Evolutionary conservation across 2,329 filamentous ascomycete genomes (phyloP).

Genomic region (Seiridium cupressi): DNA sequence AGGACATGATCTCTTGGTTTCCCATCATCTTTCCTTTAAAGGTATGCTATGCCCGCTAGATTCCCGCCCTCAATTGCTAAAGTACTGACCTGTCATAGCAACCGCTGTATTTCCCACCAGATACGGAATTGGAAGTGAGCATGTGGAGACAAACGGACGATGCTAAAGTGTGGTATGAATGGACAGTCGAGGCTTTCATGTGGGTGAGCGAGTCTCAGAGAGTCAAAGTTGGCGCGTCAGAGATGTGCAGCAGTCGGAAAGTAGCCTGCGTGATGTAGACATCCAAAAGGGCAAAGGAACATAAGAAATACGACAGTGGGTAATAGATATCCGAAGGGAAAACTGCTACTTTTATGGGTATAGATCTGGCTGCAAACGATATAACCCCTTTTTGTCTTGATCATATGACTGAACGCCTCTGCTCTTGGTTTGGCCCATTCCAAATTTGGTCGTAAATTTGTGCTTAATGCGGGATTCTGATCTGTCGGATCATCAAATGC

Average conservation of each 20-base stretch:
- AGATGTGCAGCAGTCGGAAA: conserved; percentile 67
- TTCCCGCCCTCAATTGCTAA: not conserved
- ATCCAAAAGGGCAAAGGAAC: too few relatives aligned
- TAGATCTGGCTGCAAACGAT: not conserved
- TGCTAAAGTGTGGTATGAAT: conserved; percentile 97
- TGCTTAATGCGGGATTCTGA: not conserved
- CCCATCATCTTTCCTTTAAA: conserved; percentile 97
- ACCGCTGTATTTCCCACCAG: conserved; percentile 81
- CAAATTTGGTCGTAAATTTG: not conserved
- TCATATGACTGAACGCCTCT: conserved; percentile 5
- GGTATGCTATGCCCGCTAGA: conserved; percentile 47
- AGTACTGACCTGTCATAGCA: conserved; percentile 48
- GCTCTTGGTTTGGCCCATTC: not conserved
- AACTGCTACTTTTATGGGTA: not conserved
- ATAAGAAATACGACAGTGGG: too few relatives aligned
- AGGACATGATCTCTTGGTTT: conserved; percentile 99
- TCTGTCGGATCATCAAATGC: not conserved
- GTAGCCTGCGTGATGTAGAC: conserved; percentile 68
- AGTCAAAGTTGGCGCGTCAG: conserved; percentile 65
- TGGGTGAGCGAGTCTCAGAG: conserved; percentile 59
- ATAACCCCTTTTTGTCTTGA: not conserved
- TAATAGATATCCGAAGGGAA: too few relatives aligned
- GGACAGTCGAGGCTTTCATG: conserved; percentile 84
- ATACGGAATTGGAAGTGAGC: conserved; percentile 81
- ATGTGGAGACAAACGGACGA: conserved; percentile 98